Conservation (phyloP, 1,284 basidiomycete species). For the Leccinum subrobustum region DNA sequence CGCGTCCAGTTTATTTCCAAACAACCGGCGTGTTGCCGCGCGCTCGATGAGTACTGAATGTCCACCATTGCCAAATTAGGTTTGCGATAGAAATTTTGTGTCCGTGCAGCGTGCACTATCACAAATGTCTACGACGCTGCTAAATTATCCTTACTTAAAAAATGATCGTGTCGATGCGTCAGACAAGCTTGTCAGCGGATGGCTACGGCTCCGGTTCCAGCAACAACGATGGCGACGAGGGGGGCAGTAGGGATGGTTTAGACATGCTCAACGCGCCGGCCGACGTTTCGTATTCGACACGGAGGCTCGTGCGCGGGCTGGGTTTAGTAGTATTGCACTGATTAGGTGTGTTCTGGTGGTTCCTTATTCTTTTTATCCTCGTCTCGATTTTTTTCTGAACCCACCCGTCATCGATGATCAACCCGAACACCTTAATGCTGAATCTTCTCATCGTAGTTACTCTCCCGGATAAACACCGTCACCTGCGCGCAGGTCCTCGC, state of each 20-base stretch:
- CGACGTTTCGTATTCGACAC: constrained; percentile 88
- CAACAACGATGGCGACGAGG: not conserved
- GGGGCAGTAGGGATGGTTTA: constrained; percentile 50
- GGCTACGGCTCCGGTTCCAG: constrained; percentile 30
- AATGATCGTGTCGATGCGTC: constrained; percentile 85
- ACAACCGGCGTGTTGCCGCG: too few species aligned
- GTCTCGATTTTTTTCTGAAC: not conserved
- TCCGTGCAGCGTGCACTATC: not conserved
- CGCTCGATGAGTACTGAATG: too few species aligned
- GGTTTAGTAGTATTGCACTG: constrained; percentile 89
- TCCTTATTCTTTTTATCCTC: not conserved
- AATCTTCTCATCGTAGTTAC: constrained; percentile 50
- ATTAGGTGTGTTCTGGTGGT: constrained; percentile 64
- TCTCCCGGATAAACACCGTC: constrained; percentile 79
- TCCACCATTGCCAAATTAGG: constrained; percentile 14
- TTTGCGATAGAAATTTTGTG: constrained; percentile 14
- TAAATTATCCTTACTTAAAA: constrained; percentile 83
- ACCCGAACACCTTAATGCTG: not conserved
- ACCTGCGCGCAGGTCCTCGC: constrained; percentile 73
- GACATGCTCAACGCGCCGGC: constrained; percentile 69
- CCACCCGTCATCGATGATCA: not conserved
- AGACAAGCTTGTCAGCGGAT: constrained; percentile 70
- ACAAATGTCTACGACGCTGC: constrained; percentile 78
- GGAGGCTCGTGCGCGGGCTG: constrained; percentile 81
- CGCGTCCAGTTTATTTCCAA: too few species aligned